phyloP scores from a whole-genome alignment of 768 basidiomycete genomes.

The Pleurotus citrinopileatus region DNA sequence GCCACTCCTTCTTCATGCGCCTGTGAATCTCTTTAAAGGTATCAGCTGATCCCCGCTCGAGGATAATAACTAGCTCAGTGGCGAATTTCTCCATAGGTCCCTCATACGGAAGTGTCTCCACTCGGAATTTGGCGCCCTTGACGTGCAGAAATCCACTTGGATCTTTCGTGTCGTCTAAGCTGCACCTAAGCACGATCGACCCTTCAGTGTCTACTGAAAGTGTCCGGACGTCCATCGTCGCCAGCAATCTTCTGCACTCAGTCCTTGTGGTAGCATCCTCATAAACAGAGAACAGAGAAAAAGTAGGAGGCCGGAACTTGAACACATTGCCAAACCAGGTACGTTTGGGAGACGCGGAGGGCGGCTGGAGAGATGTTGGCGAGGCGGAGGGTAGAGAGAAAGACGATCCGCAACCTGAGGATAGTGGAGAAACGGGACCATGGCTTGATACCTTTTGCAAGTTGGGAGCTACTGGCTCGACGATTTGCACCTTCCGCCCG shows the following conservation, averaged over 20 bases:
- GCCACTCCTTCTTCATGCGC: slow-evolving; percentile 69
- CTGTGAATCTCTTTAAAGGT: slow-evolving; percentile 75
- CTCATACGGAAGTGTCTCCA: slow-evolving; percentile 58
- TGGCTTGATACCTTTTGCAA: slow-evolving; percentile 31
- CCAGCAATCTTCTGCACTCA: slow-evolving; percentile 72
- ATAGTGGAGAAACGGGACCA: slow-evolving; percentile 32
- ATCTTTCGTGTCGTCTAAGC: slow-evolving; percentile 64
- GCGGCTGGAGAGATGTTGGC: slow-evolving; percentile 37
- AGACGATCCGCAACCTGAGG: slow-evolving; percentile 40
- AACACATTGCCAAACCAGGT: slow-evolving; percentile 88
- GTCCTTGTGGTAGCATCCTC: slow-evolving; percentile 65
- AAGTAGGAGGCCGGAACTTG: slow-evolving; percentile 71
- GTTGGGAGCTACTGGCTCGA: slow-evolving; percentile 40
- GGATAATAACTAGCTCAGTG: slow-evolving; percentile 62
- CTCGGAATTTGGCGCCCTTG: slow-evolving; percentile 79
- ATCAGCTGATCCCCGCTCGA: slow-evolving; percentile 86
- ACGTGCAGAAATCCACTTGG: slow-evolving; percentile 47
- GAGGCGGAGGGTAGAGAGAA: slow-evolving; percentile 33
- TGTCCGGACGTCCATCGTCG: slow-evolving; percentile 67
- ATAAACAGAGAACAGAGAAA: slow-evolving; percentile 54
- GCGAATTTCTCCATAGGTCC: slow-evolving; percentile 40
- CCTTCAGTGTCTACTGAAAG: slow-evolving; percentile 63
- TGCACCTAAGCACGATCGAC: slow-evolving; percentile 71
- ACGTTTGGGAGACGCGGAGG: slow-evolving; percentile 46
- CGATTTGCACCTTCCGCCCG: slow-evolving; percentile 45